phyloP scores from a whole-genome alignment of 495 filamentous ascomycete species.

The Trichocladium uniseriatum region DNA sequence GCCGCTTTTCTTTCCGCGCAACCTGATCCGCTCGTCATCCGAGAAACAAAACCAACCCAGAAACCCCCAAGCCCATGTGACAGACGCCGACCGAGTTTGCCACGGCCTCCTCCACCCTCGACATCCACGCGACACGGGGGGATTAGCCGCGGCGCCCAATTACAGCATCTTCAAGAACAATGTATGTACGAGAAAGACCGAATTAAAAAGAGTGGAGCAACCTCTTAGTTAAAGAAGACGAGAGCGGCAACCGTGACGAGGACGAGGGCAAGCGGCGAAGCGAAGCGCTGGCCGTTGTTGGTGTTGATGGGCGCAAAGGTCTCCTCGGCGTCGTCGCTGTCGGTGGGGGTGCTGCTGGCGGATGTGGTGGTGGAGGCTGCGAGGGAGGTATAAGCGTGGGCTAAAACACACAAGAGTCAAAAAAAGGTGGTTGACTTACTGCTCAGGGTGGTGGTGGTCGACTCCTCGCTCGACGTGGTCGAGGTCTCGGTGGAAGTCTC shows the following conservation, averaged over 20 bases:
- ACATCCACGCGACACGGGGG: too few relatives aligned
- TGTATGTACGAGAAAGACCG: not conserved
- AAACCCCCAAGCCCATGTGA: too few relatives aligned
- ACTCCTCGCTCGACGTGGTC: not conserved
- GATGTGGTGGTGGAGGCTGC: slow-evolving; percentile 8
- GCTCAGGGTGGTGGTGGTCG: slow-evolving; percentile 10
- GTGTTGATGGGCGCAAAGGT: slow-evolving; percentile 12
- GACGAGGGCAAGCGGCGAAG: slow-evolving; percentile 30
- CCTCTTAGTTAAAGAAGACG: slow-evolving; percentile 31
- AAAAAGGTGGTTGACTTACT: slow-evolving; percentile 8
- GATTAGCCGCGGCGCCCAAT: too few relatives aligned
- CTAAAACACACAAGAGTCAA: not conserved
- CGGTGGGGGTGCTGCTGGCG: slow-evolving; percentile 7
- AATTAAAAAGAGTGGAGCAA: not conserved
- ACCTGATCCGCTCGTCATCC: too few relatives aligned
- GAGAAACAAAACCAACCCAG: too few relatives aligned
- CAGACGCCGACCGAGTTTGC: too few relatives aligned
- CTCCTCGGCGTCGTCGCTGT: slow-evolving; percentile 5
- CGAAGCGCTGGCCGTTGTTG: slow-evolving; percentile 26
- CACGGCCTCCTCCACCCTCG: too few relatives aligned
- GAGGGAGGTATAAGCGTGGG: slow-evolving; percentile 1
- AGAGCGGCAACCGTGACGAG: slow-evolving; percentile 27
- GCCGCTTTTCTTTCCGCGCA: too few relatives aligned
- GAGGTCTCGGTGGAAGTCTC: too few relatives aligned
- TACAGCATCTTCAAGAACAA: not conserved